phyloP scores from a whole-genome alignment of 2,329 filamentous ascomycete species.

The Diplodia seriata region DNA sequence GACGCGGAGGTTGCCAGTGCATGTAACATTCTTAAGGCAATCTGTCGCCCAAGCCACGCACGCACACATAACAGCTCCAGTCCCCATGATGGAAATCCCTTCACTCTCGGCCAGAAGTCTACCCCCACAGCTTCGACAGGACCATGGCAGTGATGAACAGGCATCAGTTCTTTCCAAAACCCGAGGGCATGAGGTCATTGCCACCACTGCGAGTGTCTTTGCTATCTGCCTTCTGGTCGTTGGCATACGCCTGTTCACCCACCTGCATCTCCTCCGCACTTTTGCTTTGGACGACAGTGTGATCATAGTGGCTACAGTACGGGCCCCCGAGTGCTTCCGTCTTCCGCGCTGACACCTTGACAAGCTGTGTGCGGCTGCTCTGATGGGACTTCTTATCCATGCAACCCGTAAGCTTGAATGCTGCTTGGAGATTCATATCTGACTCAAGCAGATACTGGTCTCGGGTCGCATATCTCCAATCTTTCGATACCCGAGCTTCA shows the following conservation, averaged over 20 bases:
- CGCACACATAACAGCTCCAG: background rate
- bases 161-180: too few relatives aligned
- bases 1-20: background rate
- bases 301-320: background rate
- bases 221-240: background rate
- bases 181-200: background rate
- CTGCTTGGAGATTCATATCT: background rate
- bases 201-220: background rate
- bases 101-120: background rate
- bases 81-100: background rate
- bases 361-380: background rate
- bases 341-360: background rate
- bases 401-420: background rate
- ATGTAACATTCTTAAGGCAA: background rate
- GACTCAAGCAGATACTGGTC: background rate
- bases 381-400: background rate
- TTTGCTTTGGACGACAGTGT: background rate
- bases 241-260: conserved; percentile 1
- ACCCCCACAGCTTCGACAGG: background rate
- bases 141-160: background rate
- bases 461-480: conserved; percentile 1
- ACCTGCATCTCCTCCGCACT: background rate
- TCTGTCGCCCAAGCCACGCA: background rate
- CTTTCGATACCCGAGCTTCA: background rate
- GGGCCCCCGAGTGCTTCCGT: too few relatives aligned